Conservation (phyloP, 768 basidiomycete species). For the Boletus tomentosulus region DNA sequence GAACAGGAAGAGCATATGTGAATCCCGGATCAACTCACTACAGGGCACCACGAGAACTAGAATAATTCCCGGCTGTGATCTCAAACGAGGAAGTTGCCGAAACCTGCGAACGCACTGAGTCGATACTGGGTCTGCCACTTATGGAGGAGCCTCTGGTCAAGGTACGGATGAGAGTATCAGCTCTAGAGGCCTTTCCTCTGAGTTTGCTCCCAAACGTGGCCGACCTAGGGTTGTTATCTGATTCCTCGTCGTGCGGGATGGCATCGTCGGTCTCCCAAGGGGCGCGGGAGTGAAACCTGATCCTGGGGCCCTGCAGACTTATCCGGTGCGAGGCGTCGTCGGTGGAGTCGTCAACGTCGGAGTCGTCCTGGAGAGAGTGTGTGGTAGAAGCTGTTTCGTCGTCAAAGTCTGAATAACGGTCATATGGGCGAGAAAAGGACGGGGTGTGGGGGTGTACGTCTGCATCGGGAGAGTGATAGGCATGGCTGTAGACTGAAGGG, state of each 20-base stretch:
- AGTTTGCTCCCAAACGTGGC: slow-evolving; percentile 28
- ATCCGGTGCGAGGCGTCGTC: slow-evolving; percentile 49
- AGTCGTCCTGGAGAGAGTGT: slow-evolving; percentile 32
- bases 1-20: neutral
- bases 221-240: slow-evolving; percentile 35
- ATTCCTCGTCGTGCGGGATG: slow-evolving; percentile 43
- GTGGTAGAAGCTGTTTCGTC: slow-evolving; percentile 39
- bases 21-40: slow-evolving; percentile 44
- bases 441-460: slow-evolving; percentile 23
- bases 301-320: slow-evolving; percentile 77
- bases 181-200: slow-evolving; percentile 26
- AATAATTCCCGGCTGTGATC: slow-evolving; percentile 46
- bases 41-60: slow-evolving; percentile 49
- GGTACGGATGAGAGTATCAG: slow-evolving; percentile 41
- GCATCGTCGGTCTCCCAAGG: slow-evolving; percentile 74
- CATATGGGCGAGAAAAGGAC: slow-evolving; percentile 39
- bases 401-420: slow-evolving; percentile 53
- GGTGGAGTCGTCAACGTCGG: slow-evolving; percentile 36
- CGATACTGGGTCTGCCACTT: slow-evolving; percentile 54
- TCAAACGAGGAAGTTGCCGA: slow-evolving; percentile 59
- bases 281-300: slow-evolving; percentile 75
- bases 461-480: slow-evolving; percentile 52
- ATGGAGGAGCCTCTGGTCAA: slow-evolving; percentile 43
- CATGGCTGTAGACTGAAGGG: slow-evolving; percentile 64
- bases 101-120: slow-evolving; percentile 53